Evolutionary conservation across 306 rosid species (phyloP).

Genomic region (Adenanthera pavonina): DNA sequence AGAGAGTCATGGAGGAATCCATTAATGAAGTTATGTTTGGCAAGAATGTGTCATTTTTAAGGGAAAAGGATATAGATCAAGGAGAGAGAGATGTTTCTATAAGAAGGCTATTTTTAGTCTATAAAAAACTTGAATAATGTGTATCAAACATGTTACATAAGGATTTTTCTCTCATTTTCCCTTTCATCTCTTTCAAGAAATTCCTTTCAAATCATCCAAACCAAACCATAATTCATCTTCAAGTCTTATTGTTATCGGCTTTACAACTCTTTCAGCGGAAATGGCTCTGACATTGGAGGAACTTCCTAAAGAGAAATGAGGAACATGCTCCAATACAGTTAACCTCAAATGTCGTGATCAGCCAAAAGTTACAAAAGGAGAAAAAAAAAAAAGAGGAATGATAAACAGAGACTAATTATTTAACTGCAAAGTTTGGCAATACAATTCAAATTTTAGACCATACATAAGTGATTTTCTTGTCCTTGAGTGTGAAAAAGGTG

Average conservation of each 20-base stretch:
- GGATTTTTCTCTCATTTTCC: too few relatives aligned
- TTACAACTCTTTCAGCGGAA: neutral
- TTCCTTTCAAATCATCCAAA: too few relatives aligned
- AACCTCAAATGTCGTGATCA: neutral
- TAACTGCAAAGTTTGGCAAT: neutral
- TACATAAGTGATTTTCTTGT: neutral
- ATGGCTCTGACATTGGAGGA: neutral
- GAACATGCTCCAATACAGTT: neutral
- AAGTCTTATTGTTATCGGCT: neutral
- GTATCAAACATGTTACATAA: too few relatives aligned
- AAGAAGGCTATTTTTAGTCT: too few relatives aligned
- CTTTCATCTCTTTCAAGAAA: too few relatives aligned
- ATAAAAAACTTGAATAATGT: too few relatives aligned
- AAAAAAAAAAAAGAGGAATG: neutral
- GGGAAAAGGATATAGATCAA: too few relatives aligned
- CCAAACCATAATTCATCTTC: neutral
- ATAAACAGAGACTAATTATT: too few relatives aligned
- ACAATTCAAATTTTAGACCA: neutral
- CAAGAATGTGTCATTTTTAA: too few relatives aligned
- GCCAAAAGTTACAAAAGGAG: too few relatives aligned
- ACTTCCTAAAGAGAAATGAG: neutral
- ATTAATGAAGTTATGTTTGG: too few relatives aligned
- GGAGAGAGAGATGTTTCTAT: too few relatives aligned
- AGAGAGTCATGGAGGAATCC: neutral
- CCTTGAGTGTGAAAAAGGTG: neutral